These are phyloP conservation scores for Vanderwaltozyma polyspora DNA, from an alignment of 805 yeast genomes.

Conservation along the genomic window DNA sequence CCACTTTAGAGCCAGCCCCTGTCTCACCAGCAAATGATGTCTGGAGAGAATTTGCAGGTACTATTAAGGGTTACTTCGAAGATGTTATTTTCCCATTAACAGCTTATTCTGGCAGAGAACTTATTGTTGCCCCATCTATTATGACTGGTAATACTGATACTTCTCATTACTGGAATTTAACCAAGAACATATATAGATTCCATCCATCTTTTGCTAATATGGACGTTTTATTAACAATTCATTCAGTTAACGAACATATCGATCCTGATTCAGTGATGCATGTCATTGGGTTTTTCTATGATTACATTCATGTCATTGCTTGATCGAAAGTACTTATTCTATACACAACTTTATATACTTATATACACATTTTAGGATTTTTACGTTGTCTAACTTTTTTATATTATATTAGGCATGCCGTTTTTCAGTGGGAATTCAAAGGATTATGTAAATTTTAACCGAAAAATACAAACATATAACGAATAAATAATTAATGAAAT, in stretches of 20 bases:
- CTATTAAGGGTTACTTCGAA: conserved; percentile 43
- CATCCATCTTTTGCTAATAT: conserved; percentile 19
- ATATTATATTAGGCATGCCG: too few relatives aligned
- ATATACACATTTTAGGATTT: too few relatives aligned
- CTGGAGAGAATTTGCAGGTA: conserved; percentile 39
- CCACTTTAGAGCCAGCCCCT: conserved; percentile 31
- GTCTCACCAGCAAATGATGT: conserved; percentile 27
- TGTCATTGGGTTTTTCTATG: conserved; percentile 14
- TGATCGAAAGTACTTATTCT: too few relatives aligned
- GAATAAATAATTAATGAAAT: too few relatives aligned
- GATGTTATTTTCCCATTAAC: conserved; percentile 30
- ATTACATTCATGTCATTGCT: conserved; percentile 12
- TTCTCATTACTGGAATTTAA: conserved; percentile 44
- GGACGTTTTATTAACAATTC: conserved; percentile 14
- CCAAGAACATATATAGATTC: conserved; percentile 46
- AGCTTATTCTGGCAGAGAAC: conserved; percentile 2
- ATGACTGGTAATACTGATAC: conserved; percentile 57
- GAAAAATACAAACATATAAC: too few relatives aligned
- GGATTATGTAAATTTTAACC: too few relatives aligned
- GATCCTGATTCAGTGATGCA: conserved; percentile 15
- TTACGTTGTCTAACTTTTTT: too few relatives aligned
- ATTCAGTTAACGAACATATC: conserved; percentile 16
- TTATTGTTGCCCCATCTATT: conserved; percentile 36
- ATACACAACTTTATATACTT: too few relatives aligned
- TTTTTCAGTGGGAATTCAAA: too few relatives aligned